Evolutionary conservation across 2,329 filamentous ascomycete genomes (phyloP), one percentile per base, ranked within the genome.

Genomic region (Ascochyta fabae): DNA sequence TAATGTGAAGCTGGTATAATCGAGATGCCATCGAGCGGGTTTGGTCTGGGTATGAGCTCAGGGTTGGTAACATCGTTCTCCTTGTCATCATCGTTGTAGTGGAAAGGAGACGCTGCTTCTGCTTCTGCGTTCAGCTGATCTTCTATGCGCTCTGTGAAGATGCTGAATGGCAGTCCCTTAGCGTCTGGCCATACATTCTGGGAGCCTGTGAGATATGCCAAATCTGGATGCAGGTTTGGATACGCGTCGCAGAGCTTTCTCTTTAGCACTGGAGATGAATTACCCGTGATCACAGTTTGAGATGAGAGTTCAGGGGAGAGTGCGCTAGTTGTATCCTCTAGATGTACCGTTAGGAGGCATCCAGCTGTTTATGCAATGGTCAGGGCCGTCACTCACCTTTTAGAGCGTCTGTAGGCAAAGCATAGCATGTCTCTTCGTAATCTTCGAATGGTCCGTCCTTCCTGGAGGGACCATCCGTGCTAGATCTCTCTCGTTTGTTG

Each of bases 41-140:
- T 46, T 12, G 49, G 31, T 16, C 8, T 26, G 2, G 49, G 44
- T 15, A 52, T 50, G 3, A 50, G 33, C 9, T 59, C 58, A 10
- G 35, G 27, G 10, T 58, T 49, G 22, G 40, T 42, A 12, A 42
- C 43, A 9, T 36, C 19, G 43, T 68, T 69, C 31, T 69, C 66
- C 36, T 69, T 69, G 34, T 68, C 56, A 13, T 67, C 65, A 24
- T 66, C 56, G 9, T 67, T 57, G 35, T 59, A 62, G n/a, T 57
- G 41, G 19, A 62, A 48, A 7, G 65, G 65, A 38, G 62, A 64
- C 7, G 51, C 53, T 51, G 52, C 55, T 6, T 56, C 53, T n/a
- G 61, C 60, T 35, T 67, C 63, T 6, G 48, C 46, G 12, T 49
- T 53, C 12, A 66, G 27, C 24, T 66, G 66, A 22, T 65, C 60